A percentile compares a stretch with the other conserved stretches of the same genome.
Conservation (phyloP, 257 asterid genomes). For the Petrea volubilis region DNA sequence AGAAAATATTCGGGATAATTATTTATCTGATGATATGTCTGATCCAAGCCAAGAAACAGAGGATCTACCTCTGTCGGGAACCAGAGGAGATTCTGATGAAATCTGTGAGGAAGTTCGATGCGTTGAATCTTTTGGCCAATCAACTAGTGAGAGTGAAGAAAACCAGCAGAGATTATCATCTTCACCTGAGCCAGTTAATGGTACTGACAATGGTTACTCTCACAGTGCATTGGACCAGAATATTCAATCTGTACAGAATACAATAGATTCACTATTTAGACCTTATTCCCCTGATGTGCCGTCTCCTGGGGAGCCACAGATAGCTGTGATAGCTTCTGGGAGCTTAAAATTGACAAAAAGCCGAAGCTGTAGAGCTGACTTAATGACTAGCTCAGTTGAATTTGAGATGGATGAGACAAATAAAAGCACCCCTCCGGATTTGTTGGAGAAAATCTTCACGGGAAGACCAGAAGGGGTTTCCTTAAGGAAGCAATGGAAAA, state of each 20-base stretch:
- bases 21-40: slow-evolving; percentile 43
- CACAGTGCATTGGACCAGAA: slow-evolving; percentile 50
- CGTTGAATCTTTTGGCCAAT: slow-evolving; percentile 42
- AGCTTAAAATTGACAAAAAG: slow-evolving; percentile 58
- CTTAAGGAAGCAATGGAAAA: slow-evolving; percentile 81
- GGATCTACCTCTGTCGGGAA: slow-evolving; percentile 28
- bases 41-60: slow-evolving; percentile 38
- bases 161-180: slow-evolving; percentile 37
- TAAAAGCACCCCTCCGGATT: slow-evolving; percentile 78
- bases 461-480: slow-evolving; percentile 66
- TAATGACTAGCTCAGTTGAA: slow-evolving; percentile 41
- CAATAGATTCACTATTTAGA: slow-evolving; percentile 42
- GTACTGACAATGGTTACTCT: slow-evolving; percentile 32
- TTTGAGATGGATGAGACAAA: slow-evolving; percentile 45
- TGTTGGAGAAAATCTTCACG: slow-evolving; percentile 53
- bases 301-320: slow-evolving; percentile 45
- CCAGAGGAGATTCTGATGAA: slow-evolving; percentile 58
- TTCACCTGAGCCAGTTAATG: slow-evolving; percentile 39
- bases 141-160: slow-evolving; percentile 47
- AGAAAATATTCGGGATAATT: slow-evolving; percentile 30
- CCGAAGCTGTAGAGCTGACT: slow-evolving; percentile 66
- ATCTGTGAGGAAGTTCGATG: slow-evolving; percentile 71
- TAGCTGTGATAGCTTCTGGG: slow-evolving; percentile 44
- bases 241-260: slow-evolving; percentile 48
- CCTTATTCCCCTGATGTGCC: slow-evolving; percentile 47